These are phyloP conservation scores for Saccharum hybrid DNA, from an alignment of 202 grass and related monocot species.

Conservation along the genomic window DNA sequence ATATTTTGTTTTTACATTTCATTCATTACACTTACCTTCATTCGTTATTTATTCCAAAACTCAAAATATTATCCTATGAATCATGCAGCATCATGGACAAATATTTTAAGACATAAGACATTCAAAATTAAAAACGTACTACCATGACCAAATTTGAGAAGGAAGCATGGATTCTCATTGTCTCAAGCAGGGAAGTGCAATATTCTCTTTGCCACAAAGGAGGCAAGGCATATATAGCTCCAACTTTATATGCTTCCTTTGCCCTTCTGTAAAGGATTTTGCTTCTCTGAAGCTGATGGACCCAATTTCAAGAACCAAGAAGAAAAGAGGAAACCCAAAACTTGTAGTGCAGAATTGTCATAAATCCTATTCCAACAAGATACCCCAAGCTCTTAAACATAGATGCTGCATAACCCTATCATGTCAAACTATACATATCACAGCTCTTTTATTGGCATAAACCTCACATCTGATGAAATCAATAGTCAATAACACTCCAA, in stretches of 20 bases:
- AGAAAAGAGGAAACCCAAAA: background rate
- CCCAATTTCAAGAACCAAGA: background rate
- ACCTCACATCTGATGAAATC: constrained; percentile 15
- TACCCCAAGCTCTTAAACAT: background rate
- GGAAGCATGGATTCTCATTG: background rate
- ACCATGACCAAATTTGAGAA: constrained; percentile 28
- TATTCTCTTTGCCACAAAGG: constrained; percentile 32
- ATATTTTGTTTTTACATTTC: background rate
- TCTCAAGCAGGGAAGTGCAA: constrained; percentile 10
- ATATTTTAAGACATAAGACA: background rate
- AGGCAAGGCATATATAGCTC: constrained; percentile 37
- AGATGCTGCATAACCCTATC: background rate
- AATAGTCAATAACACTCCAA: background rate
- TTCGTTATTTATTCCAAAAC: constrained; percentile 18
- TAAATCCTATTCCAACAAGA: constrained; percentile 1
- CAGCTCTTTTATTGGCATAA: background rate
- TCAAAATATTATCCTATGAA: constrained; percentile 20
- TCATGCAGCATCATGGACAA: background rate
- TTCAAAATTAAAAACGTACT: constrained; percentile 6
- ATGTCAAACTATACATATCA: background rate
- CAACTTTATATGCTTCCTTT: constrained; percentile 12
- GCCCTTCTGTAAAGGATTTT: constrained; percentile 12
- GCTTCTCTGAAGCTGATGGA: background rate
- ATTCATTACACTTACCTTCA: constrained; percentile 21
- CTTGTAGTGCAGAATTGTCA: background rate